A percentile compares a stretch with the other conserved stretches of the same genome.
Evolutionary conservation across 768 basidiomycete species (phyloP).

Genomic region (Tulasnella sp.): DNA sequence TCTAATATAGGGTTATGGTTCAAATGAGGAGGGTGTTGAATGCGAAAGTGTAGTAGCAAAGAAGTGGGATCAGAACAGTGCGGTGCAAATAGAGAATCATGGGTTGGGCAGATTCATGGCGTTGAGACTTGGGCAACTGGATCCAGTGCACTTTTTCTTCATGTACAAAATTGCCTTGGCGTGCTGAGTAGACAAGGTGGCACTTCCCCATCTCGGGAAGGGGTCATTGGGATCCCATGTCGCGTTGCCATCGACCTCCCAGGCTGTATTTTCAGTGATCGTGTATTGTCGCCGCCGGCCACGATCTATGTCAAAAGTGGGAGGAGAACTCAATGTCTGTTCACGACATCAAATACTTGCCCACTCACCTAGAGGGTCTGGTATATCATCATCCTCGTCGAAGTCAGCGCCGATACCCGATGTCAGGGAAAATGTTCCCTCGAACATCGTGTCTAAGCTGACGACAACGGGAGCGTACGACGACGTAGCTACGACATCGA

Average conservation of each 20-base stretch:
- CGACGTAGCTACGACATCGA: neutral
- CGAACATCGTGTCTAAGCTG: neutral
- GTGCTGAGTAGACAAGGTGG: neutral
- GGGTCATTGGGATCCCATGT: neutral
- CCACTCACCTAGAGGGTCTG: slow-evolving; percentile 1
- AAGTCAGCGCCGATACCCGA: neutral
- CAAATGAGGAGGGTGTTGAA: neutral
- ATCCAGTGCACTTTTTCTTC: neutral
- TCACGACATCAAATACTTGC: neutral
- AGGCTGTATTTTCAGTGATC: neutral
- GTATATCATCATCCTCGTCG: neutral
- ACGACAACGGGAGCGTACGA: slow-evolving; percentile 6
- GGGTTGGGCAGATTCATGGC: neutral
- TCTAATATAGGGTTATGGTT: neutral
- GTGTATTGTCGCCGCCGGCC: neutral
- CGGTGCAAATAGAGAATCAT: neutral
- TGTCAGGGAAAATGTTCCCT: slow-evolving; percentile 1
- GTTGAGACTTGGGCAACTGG: neutral
- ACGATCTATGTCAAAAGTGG: neutral
- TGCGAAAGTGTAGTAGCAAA: neutral
- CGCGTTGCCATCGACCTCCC: neutral
- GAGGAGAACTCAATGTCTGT: neutral
- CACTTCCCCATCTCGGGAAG: neutral
- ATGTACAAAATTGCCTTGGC: slow-evolving; percentile 8
- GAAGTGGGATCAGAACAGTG: neutral